Percentiles rank a stretch among this genome's conserved stretches.
phyloP scores from a whole-genome alignment of 192 early-diverging fungal species.

The Rhizoclosmatium sp. region DNA sequence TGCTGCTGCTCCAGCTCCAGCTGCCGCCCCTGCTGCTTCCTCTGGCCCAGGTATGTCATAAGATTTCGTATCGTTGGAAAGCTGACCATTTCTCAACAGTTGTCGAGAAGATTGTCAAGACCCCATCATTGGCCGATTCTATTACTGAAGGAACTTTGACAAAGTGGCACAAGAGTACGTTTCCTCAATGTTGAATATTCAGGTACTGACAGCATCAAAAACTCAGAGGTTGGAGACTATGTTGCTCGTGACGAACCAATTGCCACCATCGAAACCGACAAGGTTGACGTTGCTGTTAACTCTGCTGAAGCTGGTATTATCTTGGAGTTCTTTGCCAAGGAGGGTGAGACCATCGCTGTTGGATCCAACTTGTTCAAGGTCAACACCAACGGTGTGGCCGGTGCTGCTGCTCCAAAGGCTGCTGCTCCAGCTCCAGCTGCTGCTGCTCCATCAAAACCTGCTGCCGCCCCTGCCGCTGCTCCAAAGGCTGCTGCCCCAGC shows the following conservation, averaged over 20 bases:
- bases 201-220: conserved; percentile 56
- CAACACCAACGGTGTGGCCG: conserved; percentile 69
- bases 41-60: conserved; percentile 5
- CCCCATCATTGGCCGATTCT: conserved; percentile 96
- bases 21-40: conserved; percentile 41
- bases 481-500: conserved; percentile 47
- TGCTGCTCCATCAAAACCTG: conserved; percentile 42
- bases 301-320: conserved; percentile 90
- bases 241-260: conserved; percentile 94
- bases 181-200: not conserved
- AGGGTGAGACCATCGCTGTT: conserved; percentile 89
- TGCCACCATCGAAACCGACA: conserved; percentile 99
- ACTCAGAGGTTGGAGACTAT: conserved; percentile 91
- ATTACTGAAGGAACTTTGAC: conserved; percentile 98
- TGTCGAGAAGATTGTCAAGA: conserved; percentile 88
- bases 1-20: conserved; percentile 36
- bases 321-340: conserved; percentile 79
- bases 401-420: conserved; percentile 26
- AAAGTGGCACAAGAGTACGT: conserved; percentile 92
- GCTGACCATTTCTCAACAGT: conserved; percentile 21
- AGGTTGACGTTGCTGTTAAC: conserved; percentile 97
- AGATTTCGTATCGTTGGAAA: not conserved
- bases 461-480: conserved; percentile 59
- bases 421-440: conserved; percentile 38
- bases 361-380: conserved; percentile 90